Base-by-base conservation (phyloP, 495 filamentous ascomycete species). In the Aspergillus bertholletiae region DNA sequence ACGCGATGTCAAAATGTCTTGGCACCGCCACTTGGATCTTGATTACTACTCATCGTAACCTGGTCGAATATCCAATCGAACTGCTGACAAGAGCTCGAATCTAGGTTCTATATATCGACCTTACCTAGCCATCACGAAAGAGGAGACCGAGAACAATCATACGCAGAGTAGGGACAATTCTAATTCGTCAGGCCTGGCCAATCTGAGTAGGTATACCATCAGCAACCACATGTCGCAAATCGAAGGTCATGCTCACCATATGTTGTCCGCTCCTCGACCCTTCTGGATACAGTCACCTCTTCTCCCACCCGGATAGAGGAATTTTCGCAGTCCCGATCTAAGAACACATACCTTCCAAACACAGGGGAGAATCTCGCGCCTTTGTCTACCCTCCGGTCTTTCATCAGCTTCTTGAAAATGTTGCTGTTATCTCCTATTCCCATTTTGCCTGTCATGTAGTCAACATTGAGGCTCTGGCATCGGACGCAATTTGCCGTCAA, bases 281-380 rank as follows among this genome's bases (percentile, higher is more conserved):
- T 67, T 64, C 73, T 78, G 13, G 74, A 77, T 26, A 95, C 84
- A 30, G 56, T 58, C 17, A 92, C 83, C 63, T 84, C 80, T 73
- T 93, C 89, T 0, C 90, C 90, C 32, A 94, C 82, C 4, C 67
- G 72, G 32, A 93, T 70, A 41, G 23, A 53, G 18, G 61, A 58
- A 12, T 63, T 67, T 40, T 66, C 65, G 5, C 56, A 56, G 13
- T 47, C 58, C 34, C 59, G 52, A 30, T 74, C 67, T 40, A 88
- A 63, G 64, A 92, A 95, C 5, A 77, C 84, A 73, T 95, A 96
- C 43, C 90, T 75, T 21, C 91, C 91, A 81, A 93, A 95, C 1
- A 94, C 82, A 35, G 91, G 91, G 67, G 80, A 85, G 67, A 81
- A 94, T 66, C 83, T 89, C 2, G 75, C 75, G 0, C 90, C 90